Evolutionary conservation across 306 rosid genomes (phyloP), one percentile per base, ranked within the genome.

Genomic region (Datisca glomerata): DNA sequence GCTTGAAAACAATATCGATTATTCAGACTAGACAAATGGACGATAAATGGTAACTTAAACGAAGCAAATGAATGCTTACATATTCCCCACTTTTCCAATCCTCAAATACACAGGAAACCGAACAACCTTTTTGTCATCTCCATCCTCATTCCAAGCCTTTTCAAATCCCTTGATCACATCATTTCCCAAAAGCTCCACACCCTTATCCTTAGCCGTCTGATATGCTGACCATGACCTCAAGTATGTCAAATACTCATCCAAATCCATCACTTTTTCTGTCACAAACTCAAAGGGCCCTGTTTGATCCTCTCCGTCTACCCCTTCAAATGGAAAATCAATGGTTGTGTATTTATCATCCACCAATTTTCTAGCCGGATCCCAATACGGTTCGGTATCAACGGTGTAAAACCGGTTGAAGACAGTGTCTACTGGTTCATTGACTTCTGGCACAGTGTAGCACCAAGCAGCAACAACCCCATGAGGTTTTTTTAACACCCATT

Each of bases 241-340:
- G 12, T 71, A 82, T 0, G 56, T 70, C 20, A 79, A 56, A 24
- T 57, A 69, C 14, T 53, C 70, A 23, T 76, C 83, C 21, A 74
- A 67, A 32, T 47, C 42, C 93, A 74, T 74, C 49, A 12, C 3
- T 16, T 19, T 60, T 59, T 87, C 89, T 0, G 66, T 6, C 18
- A 34, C 80, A 63, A 87, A 74, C 62, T 74, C 74, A 29, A 70
- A 67, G 0, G 91, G 91, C 25, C 93, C 93, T 1, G 91, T 86
- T 19, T 53, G 56, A 14, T 61, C 72, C 19, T 17, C 65, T 15
- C 80, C 93, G 3, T 66, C 81, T 49, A 82, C 71, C 0, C 66
- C 49, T 68, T 74, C 74, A 45, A 87, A 87, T 6, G 94, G 97
- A 53, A 87, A 87, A 9, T 82, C 74, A 17, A 87, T 66, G 21